These are phyloP conservation scores for Nigrospora sphaerica DNA, from an alignment of 2,329 filamentous ascomycete genomes.

Conservation along the genomic window DNA sequence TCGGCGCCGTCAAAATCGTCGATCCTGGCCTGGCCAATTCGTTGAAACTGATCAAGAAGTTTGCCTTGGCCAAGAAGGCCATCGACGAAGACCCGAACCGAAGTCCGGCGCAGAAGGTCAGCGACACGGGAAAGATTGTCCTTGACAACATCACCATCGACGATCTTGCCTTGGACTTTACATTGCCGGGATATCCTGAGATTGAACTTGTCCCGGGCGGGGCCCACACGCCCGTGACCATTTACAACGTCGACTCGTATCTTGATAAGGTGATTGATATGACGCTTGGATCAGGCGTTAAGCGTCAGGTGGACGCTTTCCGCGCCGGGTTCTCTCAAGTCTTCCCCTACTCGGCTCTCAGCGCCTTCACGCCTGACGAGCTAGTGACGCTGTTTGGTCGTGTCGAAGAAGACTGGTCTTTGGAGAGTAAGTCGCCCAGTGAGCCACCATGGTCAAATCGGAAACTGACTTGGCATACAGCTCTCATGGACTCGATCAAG, in stretches of 20 bases:
- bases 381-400: conserved; percentile 90
- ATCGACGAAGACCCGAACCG: conserved; percentile 67
- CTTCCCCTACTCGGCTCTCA: conserved; percentile 88
- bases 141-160: conserved; percentile 75
- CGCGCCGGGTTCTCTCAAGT: conserved; percentile 87
- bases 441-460: no score
- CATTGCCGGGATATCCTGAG: conserved; percentile 79
- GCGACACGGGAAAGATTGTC: conserved; percentile 60
- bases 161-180: conserved; percentile 89
- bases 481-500: conserved; percentile 96
- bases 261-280: conserved; percentile 86
- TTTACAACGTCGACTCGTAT: conserved; percentile 86
- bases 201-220: conserved; percentile 79
- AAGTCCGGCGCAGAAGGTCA: conserved; percentile 62
- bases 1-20: conserved; percentile 84
- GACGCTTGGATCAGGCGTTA: conserved; percentile 84
- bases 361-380: conserved; percentile 91
- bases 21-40: conserved; percentile 83
- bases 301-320: conserved; percentile 86
- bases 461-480: conserved; percentile 32
- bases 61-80: conserved; percentile 72
- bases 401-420: conserved; percentile 91
- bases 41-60: conserved; percentile 79
- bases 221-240: conserved; percentile 67
- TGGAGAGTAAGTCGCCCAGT: conserved; percentile 68